Percentiles rank a stretch among this genome's conserved stretches.
phyloP scores from a whole-genome alignment of 2,329 filamentous ascomycete genomes.

The Talaromyces sp. region DNA sequence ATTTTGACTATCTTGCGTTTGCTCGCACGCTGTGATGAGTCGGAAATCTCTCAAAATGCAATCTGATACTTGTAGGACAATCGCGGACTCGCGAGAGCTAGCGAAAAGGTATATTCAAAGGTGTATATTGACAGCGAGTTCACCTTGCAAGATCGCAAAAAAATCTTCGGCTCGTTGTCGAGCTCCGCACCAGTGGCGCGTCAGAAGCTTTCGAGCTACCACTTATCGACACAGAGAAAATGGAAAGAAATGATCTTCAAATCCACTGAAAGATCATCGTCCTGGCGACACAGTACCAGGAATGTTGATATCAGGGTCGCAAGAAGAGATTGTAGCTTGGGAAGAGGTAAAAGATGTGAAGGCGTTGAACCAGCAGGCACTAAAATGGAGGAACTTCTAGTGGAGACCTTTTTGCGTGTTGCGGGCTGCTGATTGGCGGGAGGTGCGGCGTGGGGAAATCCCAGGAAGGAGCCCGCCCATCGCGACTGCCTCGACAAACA shows the following conservation, averaged over 20 bases:
- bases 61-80: too few species aligned
- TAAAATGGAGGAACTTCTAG: slow-evolving; percentile 15
- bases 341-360: slow-evolving; percentile 3
- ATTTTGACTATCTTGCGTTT: slow-evolving; percentile 49
- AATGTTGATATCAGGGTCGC: not conserved
- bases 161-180: slow-evolving; percentile 19
- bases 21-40: not conserved
- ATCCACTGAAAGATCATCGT: slow-evolving; percentile 1
- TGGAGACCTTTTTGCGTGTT: slow-evolving; percentile 14
- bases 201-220: slow-evolving; percentile 13
- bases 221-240: not conserved
- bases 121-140: not conserved
- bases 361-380: slow-evolving; percentile 4
- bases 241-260: not conserved
- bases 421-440: slow-evolving; percentile 12
- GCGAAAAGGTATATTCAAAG: not conserved
- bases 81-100: not conserved
- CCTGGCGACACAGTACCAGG: slow-evolving; percentile 3
- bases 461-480: not conserved
- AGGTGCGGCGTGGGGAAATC: slow-evolving; percentile 12
- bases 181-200: slow-evolving; percentile 22
- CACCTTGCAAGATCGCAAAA: slow-evolving; percentile 5
- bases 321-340: slow-evolving; percentile 1
- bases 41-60: not conserved
- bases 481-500: not conserved